Evolutionary conservation across 2,329 filamentous ascomycete species (phyloP), one percentile per base, ranked within the genome.

Genomic region (Fusarium brevicatenulatum): DNA sequence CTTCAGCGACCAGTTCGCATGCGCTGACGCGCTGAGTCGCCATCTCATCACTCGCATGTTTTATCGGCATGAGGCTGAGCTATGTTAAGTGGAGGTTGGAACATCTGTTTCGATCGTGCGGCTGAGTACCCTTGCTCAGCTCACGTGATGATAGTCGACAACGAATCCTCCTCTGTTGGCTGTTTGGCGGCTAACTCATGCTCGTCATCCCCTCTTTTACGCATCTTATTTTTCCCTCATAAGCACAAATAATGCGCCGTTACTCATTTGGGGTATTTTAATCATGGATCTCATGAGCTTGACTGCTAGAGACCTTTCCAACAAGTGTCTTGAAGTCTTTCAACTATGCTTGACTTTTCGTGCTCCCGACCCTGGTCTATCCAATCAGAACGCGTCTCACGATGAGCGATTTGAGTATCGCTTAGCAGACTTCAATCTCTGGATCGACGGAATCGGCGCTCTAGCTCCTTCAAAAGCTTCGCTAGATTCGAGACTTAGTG

Each of bases 361-460:
- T 0, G 7, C 7, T 9, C 0, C 4, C 1, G 9, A 28, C 6
- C 7, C 13, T 0, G 18, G 3, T 16, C 7, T 16, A 9, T 16
- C 32, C 49, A 36, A 36, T 52, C 49, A 36, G 4, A 2, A 19
- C 0, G 6, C 12, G 9, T 16, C 32, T 53, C 12, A n/a, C 2
- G 36, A 50, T 39, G 32, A 58, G 16, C 55, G 34, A 11, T 58
- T 58, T 37, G 55, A 50, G 9, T 58, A 58, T 13, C 55, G 56
- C 11, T 4, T 59, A 0, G 56, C 56, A 32, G 56, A 59, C 2
- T 40, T 59, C 5, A 52, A 52, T 37, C 44, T 59, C 2, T 59
- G 56, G 56, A 40, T 40, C 1, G 56, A 59, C 4, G 56, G 56
- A 0, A 52, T 52, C 7, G 56, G 56, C 2, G 56, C 56, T 0